These are phyloP conservation scores for Plasmopara viticola DNA, from an alignment of 352 stramenopile species.

Conservation along the genomic window DNA sequence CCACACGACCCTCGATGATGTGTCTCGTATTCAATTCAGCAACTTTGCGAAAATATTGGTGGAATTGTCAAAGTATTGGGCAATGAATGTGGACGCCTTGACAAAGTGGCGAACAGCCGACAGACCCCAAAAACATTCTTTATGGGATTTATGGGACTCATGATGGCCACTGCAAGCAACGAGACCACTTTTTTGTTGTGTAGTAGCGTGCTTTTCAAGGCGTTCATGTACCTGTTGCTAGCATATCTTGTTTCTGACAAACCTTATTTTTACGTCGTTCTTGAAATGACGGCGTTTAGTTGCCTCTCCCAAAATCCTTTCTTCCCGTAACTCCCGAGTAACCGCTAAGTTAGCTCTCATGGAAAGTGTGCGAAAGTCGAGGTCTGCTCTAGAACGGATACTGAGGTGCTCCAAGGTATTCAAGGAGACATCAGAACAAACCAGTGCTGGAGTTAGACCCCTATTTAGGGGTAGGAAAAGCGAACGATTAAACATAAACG, in stretches of 20 bases:
- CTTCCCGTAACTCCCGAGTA: conserved; percentile 53
- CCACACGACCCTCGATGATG: conserved; percentile 63
- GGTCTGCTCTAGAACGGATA: conserved; percentile 29
- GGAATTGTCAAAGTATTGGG: conserved; percentile 52
- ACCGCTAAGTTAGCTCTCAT: conserved; percentile 41
- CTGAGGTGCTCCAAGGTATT: conserved; percentile 46
- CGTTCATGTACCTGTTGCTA: conserved; percentile 36
- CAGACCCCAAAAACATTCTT: conserved; percentile 67
- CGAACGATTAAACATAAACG: too few species aligned
- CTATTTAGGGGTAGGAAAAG: too few species aligned
- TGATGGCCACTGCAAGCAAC: conserved; percentile 60
- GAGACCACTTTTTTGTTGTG: conserved; percentile 34
- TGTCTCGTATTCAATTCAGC: conserved; percentile 65
- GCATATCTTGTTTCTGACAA: conserved; percentile 6
- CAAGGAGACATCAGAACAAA: too few species aligned
- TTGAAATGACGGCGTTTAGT: too few species aligned
- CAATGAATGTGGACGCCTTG: conserved; percentile 34
- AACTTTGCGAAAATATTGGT: conserved; percentile 61
- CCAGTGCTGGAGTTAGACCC: too few species aligned
- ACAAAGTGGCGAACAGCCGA: conserved; percentile 47
- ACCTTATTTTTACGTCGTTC: too few species aligned
- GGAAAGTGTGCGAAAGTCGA: conserved; percentile 10
- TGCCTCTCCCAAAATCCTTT: too few species aligned
- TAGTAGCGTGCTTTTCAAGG: conserved; percentile 29
- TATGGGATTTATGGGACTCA: conserved; percentile 55